Percentiles rank a stretch among this genome's conserved stretches.
These are phyloP conservation scores for Breynia disticha DNA, from an alignment of 441 rosid genomes.

Conservation along the genomic window DNA sequence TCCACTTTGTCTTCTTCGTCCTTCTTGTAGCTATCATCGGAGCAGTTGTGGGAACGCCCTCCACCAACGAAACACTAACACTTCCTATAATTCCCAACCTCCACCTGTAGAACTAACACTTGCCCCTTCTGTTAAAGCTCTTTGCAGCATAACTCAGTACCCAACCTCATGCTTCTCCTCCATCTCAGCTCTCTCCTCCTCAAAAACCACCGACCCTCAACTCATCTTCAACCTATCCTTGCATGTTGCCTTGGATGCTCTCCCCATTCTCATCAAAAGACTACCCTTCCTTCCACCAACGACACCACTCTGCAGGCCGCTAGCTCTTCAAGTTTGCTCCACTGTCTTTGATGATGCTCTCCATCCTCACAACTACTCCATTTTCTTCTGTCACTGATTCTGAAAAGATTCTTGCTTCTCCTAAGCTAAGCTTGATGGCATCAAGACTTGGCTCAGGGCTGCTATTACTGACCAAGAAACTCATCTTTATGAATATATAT, in stretches of 20 bases:
- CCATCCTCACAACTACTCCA: conserved; percentile 51
- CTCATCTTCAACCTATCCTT: conserved; percentile 58
- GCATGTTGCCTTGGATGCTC: conserved; percentile 49
- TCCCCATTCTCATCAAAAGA: conserved; percentile 29
- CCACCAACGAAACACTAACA: conserved; percentile 7
- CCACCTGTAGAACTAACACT: conserved; percentile 46
- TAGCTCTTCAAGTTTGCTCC: conserved; percentile 47
- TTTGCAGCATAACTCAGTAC: conserved; percentile 63
- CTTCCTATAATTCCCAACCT: conserved; percentile 12
- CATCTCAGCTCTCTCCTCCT: conserved; percentile 42
- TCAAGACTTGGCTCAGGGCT: conserved; percentile 70
- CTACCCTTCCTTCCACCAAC: conserved; percentile 23
- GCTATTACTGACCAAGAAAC: conserved; percentile 60
- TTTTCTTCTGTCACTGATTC: conserved; percentile 33
- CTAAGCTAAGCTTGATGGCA: conserved; percentile 35
- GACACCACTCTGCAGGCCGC: conserved; percentile 31
- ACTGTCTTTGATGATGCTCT: conserved; percentile 52
- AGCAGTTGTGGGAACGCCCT: no score
- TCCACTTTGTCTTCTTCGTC: no score
- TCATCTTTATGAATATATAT: conserved; percentile 62
- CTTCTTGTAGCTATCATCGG: no score
- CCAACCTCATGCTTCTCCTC: conserved; percentile 57
- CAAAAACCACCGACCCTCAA: conserved; percentile 56
- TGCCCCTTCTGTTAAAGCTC: conserved; percentile 46
- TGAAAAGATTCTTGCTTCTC: conserved; percentile 15